phyloP scores from a whole-genome alignment of 805 yeast species.

The Tetrapisispora nanseiensis region DNA sequence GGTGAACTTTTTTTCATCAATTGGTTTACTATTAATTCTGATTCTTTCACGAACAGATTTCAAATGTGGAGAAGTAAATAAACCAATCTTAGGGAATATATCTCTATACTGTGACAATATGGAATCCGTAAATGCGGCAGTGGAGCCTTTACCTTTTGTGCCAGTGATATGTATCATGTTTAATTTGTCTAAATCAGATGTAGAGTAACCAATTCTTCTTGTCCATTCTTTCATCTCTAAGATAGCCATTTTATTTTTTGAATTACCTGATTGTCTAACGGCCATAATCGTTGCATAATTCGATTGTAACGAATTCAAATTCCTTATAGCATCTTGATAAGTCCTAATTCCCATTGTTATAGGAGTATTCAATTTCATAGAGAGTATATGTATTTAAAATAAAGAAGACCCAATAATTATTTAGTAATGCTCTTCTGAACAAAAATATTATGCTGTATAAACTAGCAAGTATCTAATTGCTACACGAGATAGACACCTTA shows the following conservation, averaged over 20 bases:
- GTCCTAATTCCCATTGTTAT: constrained; percentile 19
- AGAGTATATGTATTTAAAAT: too few species aligned
- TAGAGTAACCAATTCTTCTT: constrained; percentile 55
- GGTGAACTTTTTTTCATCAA: constrained; percentile 70
- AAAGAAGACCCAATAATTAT: too few species aligned
- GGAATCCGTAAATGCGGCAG: constrained; percentile 87
- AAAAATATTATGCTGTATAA: too few species aligned
- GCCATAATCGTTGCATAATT: constrained; percentile 87
- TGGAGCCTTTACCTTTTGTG: constrained; percentile 96
- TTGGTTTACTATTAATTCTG: constrained; percentile 76
- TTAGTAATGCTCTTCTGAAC: too few species aligned
- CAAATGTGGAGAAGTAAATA: constrained; percentile 95
- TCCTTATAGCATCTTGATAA: constrained; percentile 65
- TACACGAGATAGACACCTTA: too few species aligned
- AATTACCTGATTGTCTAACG: constrained; percentile 55
- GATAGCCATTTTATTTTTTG: constrained; percentile 57
- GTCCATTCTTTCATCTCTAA: constrained; percentile 83
- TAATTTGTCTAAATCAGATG: constrained; percentile 58
- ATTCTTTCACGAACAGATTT: constrained; percentile 89
- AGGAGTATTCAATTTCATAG: background rate
- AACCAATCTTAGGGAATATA: constrained; percentile 52
- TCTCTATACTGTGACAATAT: constrained; percentile 56
- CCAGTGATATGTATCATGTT: constrained; percentile 92
- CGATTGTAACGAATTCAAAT: constrained; percentile 80
- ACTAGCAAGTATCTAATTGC: too few species aligned